phyloP scores from a whole-genome alignment of 495 filamentous ascomycete species.

The Cudoniella acicularis region DNA sequence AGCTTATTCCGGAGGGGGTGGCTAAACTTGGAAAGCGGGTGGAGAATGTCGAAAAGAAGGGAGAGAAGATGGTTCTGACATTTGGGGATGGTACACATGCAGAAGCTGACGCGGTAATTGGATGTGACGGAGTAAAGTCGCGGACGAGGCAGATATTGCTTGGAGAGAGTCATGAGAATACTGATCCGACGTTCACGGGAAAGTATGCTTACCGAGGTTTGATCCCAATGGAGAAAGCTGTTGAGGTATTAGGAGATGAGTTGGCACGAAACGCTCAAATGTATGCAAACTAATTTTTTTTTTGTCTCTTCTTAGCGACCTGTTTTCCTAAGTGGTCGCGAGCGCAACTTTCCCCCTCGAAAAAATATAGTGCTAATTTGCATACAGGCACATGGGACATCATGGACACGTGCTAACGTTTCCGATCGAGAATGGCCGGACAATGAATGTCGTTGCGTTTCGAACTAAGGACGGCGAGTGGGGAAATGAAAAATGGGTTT shows the following conservation, averaged over 20 bases:
- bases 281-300: no score
- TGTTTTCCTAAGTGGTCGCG: no score
- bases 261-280: constrained; percentile 47
- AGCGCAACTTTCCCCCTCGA: no score
- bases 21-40: constrained; percentile 40
- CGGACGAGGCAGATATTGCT: constrained; percentile 43
- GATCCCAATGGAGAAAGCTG: constrained; percentile 54
- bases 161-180: constrained; percentile 29
- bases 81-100: constrained; percentile 54
- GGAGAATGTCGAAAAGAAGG: constrained; percentile 16
- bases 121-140: constrained; percentile 58
- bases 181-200: constrained; percentile 43
- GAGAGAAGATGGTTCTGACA: constrained; percentile 24
- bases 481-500: constrained; percentile 52
- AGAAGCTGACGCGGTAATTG: constrained; percentile 51
- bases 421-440: constrained; percentile 59
- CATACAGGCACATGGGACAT: no score
- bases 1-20: constrained; percentile 44
- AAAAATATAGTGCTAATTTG: no score
- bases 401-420: constrained; percentile 60
- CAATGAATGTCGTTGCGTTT: constrained; percentile 58
- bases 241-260: constrained; percentile 48
- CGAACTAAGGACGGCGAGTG: constrained; percentile 36
- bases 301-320: no score
- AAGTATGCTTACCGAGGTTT: constrained; percentile 52